Base-by-base conservation (phyloP, 2,329 filamentous ascomycete species). In the Aspergillus nomiae region DNA sequence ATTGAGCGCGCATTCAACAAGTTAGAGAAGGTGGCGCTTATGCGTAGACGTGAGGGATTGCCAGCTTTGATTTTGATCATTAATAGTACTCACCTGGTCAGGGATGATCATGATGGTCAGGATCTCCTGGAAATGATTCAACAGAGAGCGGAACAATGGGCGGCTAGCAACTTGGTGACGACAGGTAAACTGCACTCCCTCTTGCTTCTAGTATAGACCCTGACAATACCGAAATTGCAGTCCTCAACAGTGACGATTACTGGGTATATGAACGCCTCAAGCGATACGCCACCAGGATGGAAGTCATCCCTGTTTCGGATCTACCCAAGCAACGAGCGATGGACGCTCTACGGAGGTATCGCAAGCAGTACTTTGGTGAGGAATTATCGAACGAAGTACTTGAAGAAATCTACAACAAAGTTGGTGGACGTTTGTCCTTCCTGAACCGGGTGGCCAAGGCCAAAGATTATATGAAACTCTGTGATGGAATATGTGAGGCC, bases 1-100 rank as follows among this genome's bases (percentile, higher is more conserved):
- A 97, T 99, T 66, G 95, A 99, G 76, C 88, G 95, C 32, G 95
- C 95, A 0, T 90, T 99, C 76, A 99, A 99, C 84, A 99, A 99
- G 79, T 82, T 99, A 12, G 95, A 99, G 74, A 99, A 99, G 77
- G 92, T 98, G 9, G 95, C 95, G 0, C 80, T 99, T 54, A 67
- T 66, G 62, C 84, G 83, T 69, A 86, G 93, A 51, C 82, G 84
- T 36, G 81, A 77, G 63, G 77, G 87, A 32, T 85, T 86, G 10
- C 84, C 85, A 64, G 95, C 95, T 1, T 82, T 99, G 6, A 85
- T 99, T n/a, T 78, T 99, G 65, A 96, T 99, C 73, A 89, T 99
- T 76, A 99, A 98, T 77, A 92, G 94, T 69, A 90, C 93, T 73
- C 95, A 99, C 80, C 83, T 99, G 21, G 86, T 99, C 21, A 87